Evolutionary conservation across 148 eudicot species (phyloP).

Genomic region (Tetragonia tetragonoides): DNA sequence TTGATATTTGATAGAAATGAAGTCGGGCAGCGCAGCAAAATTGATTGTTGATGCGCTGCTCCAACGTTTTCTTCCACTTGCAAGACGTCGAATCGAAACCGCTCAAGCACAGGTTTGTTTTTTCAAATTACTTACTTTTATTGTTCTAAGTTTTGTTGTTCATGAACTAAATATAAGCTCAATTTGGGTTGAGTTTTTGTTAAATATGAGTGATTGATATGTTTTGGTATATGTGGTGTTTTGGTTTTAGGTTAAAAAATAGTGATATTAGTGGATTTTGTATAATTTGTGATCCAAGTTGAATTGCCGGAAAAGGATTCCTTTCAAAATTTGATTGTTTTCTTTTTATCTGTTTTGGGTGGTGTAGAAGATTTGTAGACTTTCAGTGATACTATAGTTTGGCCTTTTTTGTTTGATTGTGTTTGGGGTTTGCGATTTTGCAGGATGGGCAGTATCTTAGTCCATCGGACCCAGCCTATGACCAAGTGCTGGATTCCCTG

Average conservation of each 20-base stretch:
- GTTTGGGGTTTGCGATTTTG: conserved; percentile 19
- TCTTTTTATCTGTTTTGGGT: neutral
- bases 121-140: neutral
- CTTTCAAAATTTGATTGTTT: neutral
- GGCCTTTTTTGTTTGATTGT: conserved; percentile 8
- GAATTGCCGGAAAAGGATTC: neutral
- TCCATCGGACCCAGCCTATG: conserved; percentile 98
- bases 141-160: neutral
- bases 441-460: conserved; percentile 99
- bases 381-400: neutral
- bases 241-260: neutral
- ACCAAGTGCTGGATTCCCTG: conserved; percentile 95
- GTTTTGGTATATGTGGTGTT: neutral
- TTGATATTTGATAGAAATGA: conserved; percentile 41
- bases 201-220: neutral
- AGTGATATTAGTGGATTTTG: neutral
- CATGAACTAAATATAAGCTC: neutral
- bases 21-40: conserved; percentile 94
- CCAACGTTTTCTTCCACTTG: conserved; percentile 96
- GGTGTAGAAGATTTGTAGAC: neutral
- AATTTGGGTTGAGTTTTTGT: neutral
- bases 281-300: conserved; percentile 1
- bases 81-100: conserved; percentile 94
- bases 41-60: conserved; percentile 91
- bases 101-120: conserved; percentile 85